Evolutionary conservation across 306 rosid species (phyloP).

Genomic region (Quercus parvula): DNA sequence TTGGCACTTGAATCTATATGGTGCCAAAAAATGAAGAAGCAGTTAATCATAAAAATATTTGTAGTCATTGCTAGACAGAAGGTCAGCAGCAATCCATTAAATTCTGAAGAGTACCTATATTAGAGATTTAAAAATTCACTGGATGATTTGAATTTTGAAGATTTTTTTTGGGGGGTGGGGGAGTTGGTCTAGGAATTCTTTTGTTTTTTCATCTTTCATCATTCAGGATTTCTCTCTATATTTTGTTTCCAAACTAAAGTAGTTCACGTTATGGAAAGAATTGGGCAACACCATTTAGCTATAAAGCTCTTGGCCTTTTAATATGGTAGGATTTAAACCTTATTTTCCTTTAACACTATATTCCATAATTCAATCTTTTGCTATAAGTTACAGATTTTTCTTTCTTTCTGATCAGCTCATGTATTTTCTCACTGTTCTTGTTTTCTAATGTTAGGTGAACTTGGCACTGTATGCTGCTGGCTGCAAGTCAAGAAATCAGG

Average conservation of each 20-base stretch:
- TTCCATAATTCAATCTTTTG: neutral
- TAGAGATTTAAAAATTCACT: too few species aligned
- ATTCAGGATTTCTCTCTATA: neutral
- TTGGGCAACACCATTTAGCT: too few species aligned
- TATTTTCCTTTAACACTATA: too few species aligned
- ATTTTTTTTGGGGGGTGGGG: too few species aligned
- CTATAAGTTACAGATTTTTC: neutral
- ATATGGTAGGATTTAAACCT: too few species aligned
- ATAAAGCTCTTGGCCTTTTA: too few species aligned
- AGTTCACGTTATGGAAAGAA: neutral
- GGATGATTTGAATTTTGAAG: too few species aligned
- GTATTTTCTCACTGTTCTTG: constrained; percentile 15
- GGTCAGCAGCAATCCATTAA: neutral
- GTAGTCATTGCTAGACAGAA: too few species aligned
- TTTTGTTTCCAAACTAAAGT: neutral
- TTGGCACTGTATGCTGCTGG: constrained; percentile 58
- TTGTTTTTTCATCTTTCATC: neutral
- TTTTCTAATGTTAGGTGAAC: constrained; percentile 56
- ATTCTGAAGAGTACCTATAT: neutral
- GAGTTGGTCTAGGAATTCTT: neutral
- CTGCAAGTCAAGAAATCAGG: constrained; percentile 58
- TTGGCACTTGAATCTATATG: neutral
- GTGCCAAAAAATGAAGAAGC: neutral
- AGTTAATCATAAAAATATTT: neutral
- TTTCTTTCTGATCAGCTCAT: constrained; percentile 7